A percentile compares a stretch with the other conserved stretches of the same genome.
phyloP scores from a whole-genome alignment of 129 eudicot genomes.

The Tagetes erecta region DNA sequence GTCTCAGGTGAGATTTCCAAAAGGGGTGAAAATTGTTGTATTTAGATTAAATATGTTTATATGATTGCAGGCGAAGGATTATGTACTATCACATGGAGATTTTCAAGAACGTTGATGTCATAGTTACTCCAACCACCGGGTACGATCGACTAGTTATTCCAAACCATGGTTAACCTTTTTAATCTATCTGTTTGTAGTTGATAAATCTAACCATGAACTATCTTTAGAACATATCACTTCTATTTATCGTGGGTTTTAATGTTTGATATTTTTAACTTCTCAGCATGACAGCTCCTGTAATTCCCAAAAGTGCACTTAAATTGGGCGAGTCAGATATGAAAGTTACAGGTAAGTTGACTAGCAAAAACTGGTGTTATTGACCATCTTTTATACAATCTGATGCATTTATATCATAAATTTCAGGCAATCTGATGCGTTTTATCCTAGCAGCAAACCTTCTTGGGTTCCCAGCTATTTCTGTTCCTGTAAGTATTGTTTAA shows the following conservation, averaged over 20 bases:
- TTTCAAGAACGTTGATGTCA: conserved; percentile 87
- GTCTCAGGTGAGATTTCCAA: conserved; percentile 62
- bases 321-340: conserved; percentile 79
- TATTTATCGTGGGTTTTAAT: conserved; percentile 15
- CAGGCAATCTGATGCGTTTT: conserved; percentile 75
- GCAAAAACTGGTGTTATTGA: background rate
- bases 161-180: background rate
- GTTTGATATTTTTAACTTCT: conserved; percentile 19
- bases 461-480: conserved; percentile 71
- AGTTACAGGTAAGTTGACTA: conserved; percentile 63
- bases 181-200: conserved; percentile 3
- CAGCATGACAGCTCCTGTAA: conserved; percentile 97
- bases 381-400: background rate
- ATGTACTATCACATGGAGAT: conserved; percentile 89
- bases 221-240: background rate
- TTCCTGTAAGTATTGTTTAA: conserved; percentile 51
- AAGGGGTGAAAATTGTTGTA: background rate
- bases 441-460: conserved; percentile 59
- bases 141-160: conserved; percentile 33
- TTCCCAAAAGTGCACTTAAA: conserved; percentile 74
- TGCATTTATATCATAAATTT: background rate
- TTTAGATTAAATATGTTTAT: conserved; percentile 11
- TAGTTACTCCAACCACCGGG: conserved; percentile 98
- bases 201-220: conserved; percentile 18
- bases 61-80: conserved; percentile 68